Evolutionary conservation across 2,329 filamentous ascomycete genomes (phyloP), one percentile per base, ranked within the genome.

Genomic region (Acarospora socialis): DNA sequence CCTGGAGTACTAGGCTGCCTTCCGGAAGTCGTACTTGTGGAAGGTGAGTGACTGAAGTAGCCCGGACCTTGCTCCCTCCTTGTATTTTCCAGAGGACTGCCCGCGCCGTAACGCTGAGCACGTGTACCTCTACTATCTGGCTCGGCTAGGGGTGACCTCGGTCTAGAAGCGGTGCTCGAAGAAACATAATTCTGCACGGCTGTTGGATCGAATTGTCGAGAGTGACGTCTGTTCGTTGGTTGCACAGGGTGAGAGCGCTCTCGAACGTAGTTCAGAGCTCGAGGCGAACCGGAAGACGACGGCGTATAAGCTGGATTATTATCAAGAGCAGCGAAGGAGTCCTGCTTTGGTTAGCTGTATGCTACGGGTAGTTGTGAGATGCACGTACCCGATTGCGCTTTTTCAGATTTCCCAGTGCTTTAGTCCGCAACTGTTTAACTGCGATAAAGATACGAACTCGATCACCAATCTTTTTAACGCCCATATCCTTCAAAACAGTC

Each of bases 391-490:
- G 71, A 61, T 92, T 83, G 39, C 82, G 73, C 61, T 83, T 84
- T 57, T 80, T 82, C 46, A 77, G 73, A 47, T 79, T 81, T 37
- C 77, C 72, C 44, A 79, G 78, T 4, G 78, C 72, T 54, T 75
- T 81, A 34, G 77, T 83, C 42, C 81, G 67, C 35, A 90, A 63
- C 54, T 83, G 81, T 60, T 87, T 87, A 51, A 87, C 84, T 43
- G 77, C 77, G 40, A 86, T 68, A 48, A 83, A 86, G 39, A 98
- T 77, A 41, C 87, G 81, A 21, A 98, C 87, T 33, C 90, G 77
- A 55, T 98, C 90, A 42, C 90, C 90, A 43, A 98, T 81, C 58
- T 95, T 98, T 46, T 93, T 92, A 46, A 98, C 87, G 25, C 90
- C 90, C 73, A 98, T 92, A 55, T 98, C 90, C 56, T 93, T 92